Percentiles rank a stretch among this genome's conserved stretches.
phyloP scores from a whole-genome alignment of 2,329 filamentous ascomycete genomes.

The Orbilia oligospora region DNA sequence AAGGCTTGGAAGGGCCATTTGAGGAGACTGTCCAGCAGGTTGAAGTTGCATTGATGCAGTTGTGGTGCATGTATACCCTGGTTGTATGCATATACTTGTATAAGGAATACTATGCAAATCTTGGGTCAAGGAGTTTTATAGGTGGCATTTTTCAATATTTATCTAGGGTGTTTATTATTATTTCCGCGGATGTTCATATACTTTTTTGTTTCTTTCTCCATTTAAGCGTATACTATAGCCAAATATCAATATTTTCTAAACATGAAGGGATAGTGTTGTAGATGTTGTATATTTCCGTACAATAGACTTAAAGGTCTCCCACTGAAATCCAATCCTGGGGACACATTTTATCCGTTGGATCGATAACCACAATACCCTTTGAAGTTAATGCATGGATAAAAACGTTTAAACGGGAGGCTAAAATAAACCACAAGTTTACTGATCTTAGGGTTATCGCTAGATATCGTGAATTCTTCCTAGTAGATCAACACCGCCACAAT shows the following conservation, averaged over 20 bases:
- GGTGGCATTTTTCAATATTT: conserved; percentile 4
- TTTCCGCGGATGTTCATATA: conserved; percentile 7
- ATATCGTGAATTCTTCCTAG: conserved; percentile 11
- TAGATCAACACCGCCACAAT: conserved; percentile 5
- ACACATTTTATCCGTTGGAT: conserved; percentile 3
- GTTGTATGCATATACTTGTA: not conserved
- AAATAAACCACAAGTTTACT: conserved; percentile 14
- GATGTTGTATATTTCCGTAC: conserved; percentile 24
- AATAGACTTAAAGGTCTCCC: conserved; percentile 2
- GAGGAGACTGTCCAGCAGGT: conserved; percentile 33
- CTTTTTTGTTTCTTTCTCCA: not conserved
- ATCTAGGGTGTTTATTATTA: not conserved
- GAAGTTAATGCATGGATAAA: conserved; percentile 18
- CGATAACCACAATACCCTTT: not conserved
- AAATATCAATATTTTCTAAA: conserved; percentile 12
- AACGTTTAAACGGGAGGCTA: conserved; percentile 51
- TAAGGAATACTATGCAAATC: conserved; percentile 12
- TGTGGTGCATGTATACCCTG: not conserved
- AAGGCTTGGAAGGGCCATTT: conserved; percentile 23
- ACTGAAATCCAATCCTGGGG: not conserved
- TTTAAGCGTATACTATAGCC: conserved; percentile 15
- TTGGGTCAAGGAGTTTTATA: conserved; percentile 21
- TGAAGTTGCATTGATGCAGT: conserved; percentile 8
- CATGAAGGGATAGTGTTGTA: conserved; percentile 6
- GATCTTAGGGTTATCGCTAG: conserved; percentile 7